phyloP scores from a whole-genome alignment of 257 asterid species.

The Handroanthus guayacan region DNA sequence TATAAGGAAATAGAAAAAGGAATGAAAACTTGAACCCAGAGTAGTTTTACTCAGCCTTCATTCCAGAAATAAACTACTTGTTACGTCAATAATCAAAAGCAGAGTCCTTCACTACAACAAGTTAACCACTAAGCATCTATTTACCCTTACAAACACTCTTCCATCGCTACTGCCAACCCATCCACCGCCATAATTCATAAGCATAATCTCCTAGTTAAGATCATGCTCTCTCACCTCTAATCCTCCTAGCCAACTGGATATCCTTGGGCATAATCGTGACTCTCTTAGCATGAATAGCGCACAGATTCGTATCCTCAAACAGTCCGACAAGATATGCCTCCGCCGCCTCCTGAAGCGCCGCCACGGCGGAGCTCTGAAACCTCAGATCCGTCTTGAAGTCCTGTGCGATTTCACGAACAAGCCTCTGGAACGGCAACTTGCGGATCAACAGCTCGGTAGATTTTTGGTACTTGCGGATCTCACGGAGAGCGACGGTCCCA shows the following conservation, averaged over 20 bases:
- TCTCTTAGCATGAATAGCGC: constrained; percentile 55
- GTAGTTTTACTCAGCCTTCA: not conserved
- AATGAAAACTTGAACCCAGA: too few species aligned
- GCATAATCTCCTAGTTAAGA: not conserved
- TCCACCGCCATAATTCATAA: not conserved
- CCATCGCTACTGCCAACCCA: not conserved
- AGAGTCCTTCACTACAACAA: not conserved
- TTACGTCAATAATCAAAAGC: not conserved
- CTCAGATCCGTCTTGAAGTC: constrained; percentile 56
- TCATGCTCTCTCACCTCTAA: constrained; percentile 52
- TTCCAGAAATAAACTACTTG: not conserved
- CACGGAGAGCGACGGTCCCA: constrained; percentile 52
- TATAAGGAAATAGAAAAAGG: too few species aligned
- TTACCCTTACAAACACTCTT: not conserved
- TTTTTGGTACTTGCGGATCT: constrained; percentile 53
- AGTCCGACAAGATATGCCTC: constrained; percentile 50
- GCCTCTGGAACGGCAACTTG: constrained; percentile 56
- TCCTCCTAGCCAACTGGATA: constrained; percentile 49
- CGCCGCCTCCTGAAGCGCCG: constrained; percentile 53
- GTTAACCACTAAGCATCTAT: not conserved
- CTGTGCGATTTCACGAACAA: constrained; percentile 53
- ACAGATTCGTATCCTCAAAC: constrained; percentile 49
- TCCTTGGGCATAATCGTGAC: constrained; percentile 54
- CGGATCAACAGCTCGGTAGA: constrained; percentile 50
- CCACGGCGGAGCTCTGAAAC: constrained; percentile 51